Conservation (phyloP, 108 stramenopile genomes). For the Skeletonema marinoi region DNA sequence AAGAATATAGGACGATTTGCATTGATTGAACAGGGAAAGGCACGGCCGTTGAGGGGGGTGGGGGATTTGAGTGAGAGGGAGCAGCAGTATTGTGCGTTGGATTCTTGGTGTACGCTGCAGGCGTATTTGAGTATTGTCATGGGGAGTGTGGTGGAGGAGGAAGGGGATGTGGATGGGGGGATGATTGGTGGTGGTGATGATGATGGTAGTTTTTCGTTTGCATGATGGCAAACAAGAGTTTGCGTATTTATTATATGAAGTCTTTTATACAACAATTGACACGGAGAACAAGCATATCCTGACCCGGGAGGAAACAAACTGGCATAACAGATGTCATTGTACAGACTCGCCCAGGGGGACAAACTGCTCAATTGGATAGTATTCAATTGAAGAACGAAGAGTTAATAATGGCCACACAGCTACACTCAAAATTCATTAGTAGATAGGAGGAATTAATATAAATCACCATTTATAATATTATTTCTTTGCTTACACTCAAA, state of each 20-base stretch:
- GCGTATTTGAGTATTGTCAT: slow-evolving; percentile 17
- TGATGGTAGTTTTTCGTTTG: neutral
- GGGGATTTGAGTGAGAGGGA: slow-evolving; percentile 30
- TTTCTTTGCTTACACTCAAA: neutral
- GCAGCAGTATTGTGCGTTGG: slow-evolving; percentile 47
- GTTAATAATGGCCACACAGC: no score
- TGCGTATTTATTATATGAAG: neutral
- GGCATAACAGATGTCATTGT: no score
- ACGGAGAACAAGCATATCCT: neutral
- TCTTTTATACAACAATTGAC: neutral
- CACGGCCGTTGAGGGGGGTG: slow-evolving; percentile 19
- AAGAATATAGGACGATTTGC: slow-evolving; percentile 40
- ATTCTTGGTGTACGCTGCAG: slow-evolving; percentile 49
- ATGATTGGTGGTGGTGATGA: neutral
- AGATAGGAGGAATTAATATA: no score
- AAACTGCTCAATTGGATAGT: no score
- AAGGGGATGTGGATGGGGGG: neutral
- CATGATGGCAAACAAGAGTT: neutral
- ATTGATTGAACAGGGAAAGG: slow-evolving; percentile 50
- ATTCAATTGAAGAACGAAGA: no score
- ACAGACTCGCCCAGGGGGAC: no score
- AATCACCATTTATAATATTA: neutral
- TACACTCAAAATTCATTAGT: no score
- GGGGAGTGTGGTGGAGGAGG: neutral
- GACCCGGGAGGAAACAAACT: neutral